These are phyloP conservation scores for Fusarium pseudonygamai DNA, from an alignment of 2,329 filamentous ascomycete genomes.

Conservation along the genomic window DNA sequence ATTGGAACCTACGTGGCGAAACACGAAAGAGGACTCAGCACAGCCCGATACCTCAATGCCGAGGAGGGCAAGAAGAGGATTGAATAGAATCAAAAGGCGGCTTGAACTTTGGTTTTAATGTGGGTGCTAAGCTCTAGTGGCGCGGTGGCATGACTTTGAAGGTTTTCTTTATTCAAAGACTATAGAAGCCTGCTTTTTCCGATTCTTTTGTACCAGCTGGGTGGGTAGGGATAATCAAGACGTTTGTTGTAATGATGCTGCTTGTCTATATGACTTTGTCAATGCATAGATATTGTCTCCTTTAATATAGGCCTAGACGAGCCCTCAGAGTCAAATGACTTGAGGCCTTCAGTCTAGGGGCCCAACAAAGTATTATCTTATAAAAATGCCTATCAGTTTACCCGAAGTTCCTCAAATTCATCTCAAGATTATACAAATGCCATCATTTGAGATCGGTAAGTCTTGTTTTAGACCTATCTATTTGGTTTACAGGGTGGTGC, in stretches of 20 bases:
- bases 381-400: background rate
- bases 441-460: background rate
- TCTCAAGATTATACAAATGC: background rate
- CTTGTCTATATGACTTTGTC: slow-evolving; percentile 17
- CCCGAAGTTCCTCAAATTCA: background rate
- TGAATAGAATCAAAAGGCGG: slow-evolving; percentile 64
- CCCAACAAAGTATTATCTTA: background rate
- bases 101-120: slow-evolving; percentile 8
- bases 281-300: slow-evolving; percentile 8
- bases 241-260: slow-evolving; percentile 34
- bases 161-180: slow-evolving; percentile 4
- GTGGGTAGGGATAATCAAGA: slow-evolving; percentile 5
- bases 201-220: slow-evolving; percentile 4
- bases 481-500: background rate
- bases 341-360: background rate
- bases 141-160: slow-evolving; percentile 8
- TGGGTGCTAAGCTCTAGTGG: slow-evolving; percentile 17
- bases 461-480: background rate
- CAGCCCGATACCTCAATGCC: slow-evolving; percentile 81
- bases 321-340: background rate
- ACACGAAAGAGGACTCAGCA: slow-evolving; percentile 86
- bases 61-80: slow-evolving; percentile 99
- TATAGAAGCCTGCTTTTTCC: slow-evolving; percentile 9
- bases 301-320: slow-evolving; percentile 21
- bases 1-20: slow-evolving; percentile 74